Base-by-base conservation (phyloP, 495 filamentous ascomycete species). In the Astrocystis sublimbata region DNA sequence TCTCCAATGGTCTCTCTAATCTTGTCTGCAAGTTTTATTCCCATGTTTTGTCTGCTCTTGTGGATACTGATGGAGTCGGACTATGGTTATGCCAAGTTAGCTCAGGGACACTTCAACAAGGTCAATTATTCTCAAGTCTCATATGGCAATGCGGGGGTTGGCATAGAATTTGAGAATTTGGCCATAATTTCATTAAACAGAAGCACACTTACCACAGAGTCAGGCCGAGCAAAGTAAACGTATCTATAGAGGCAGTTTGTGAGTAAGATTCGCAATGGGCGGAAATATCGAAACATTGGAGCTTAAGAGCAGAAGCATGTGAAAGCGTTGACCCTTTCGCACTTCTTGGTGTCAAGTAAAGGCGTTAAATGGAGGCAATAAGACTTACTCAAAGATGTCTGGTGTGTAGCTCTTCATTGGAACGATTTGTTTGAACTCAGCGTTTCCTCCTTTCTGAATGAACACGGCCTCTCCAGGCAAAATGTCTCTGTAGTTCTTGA, bases 1-100 rank as follows among this genome's bases (percentile, higher is more conserved):
- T 87, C 80, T 17, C 89, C 90, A 12, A 98, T 83, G 17, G 88
- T 85, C 33, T 86, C 79, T 52, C 84, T 79, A 56, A 98, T 86
- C 52, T 88, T 91, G 53, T 90, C 85, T 17, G 92, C 94, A 13
- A 98, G 84, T 69, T 90, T 89, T 68, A 87, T 82, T 54, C 94
- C 94, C 94, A 98, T 98, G 59, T 90, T 92, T 71, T 96, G 91
- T 24, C 94, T 85, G 66, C 89, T 92, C 65, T 85, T 85, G 74
- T 97, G 89, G 45, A 98, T 90, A 54, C 88, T 91, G 66, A 98
- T 98, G 23, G 92, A 92, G 72, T 98, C 94, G 63, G 96, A 96
- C 70, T 45, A 69, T 61, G 51, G 42, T 52, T 49, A 21, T 46
- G 6, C 0, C 40, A 51, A 61, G 4, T 19, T 30, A 26, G 50